phyloP scores from a whole-genome alignment of 805 yeast genomes.

The Candida taoyuanica region DNA sequence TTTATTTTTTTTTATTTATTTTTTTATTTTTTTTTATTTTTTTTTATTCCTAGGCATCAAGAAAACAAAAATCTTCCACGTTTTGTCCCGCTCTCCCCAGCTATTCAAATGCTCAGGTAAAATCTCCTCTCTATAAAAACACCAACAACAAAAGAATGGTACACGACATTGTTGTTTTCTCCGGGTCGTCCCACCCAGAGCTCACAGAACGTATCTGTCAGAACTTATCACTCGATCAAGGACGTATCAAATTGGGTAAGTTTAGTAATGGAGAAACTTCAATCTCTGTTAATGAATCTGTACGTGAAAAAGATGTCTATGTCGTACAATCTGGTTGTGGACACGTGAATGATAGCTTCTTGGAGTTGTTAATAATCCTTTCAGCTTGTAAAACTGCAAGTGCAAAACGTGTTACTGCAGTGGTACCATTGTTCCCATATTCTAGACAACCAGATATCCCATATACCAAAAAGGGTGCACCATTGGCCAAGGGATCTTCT shows the following conservation, averaged over 20 bases:
- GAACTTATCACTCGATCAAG: conserved; percentile 68
- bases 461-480: conserved; percentile 73
- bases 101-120: no score
- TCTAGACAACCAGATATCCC: conserved; percentile 95
- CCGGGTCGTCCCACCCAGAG: conserved; percentile 86
- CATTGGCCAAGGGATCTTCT: conserved; percentile 36
- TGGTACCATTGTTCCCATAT: conserved; percentile 92
- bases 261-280: conserved; percentile 93
- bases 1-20: no score
- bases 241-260: conserved; percentile 59
- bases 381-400: conserved; percentile 97
- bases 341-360: conserved; percentile 81
- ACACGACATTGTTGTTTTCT: conserved; percentile 83
- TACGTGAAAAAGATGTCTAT: conserved; percentile 95
- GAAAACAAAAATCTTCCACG: no score
- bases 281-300: conserved; percentile 80
- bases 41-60: no score
- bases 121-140: no score
- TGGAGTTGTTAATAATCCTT: conserved; percentile 88
- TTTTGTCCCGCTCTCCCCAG: no score
- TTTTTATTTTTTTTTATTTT: no score
- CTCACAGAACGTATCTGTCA: conserved; percentile 73
- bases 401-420: conserved; percentile 92
- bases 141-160: conserved; percentile 32
- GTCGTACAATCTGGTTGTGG: conserved; percentile 88